Evolutionary conservation across 169 alveolate genomes (phyloP), one percentile per base, ranked within the genome.

Genomic region (Miamiensis avidus): DNA sequence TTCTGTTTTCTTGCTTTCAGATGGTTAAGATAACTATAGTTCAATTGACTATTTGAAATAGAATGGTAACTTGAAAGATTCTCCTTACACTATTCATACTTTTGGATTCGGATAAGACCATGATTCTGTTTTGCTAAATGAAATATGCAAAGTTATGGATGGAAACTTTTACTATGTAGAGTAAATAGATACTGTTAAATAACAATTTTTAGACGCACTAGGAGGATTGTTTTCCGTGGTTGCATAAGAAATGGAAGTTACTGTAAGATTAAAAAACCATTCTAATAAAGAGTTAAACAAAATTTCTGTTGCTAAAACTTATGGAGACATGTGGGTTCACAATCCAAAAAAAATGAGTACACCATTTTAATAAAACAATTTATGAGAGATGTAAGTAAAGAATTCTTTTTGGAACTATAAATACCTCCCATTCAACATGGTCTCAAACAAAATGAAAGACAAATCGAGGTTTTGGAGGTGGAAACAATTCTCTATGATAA

Each of bases 81-180:
- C 0, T 0, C 74, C 31, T 0, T 91, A 76, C 75, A 82, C 91
- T 74, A 76, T 88, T 0, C 92, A 90, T 78, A 76, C 91, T 1
- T 88, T 91, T 65, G 94, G 94, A 34, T 91, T 65, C 83, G 94
- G 94, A n/a, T 0, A 82, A 26, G 88, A 74, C 64, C 93, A 88
- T 78, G 93, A 91, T 74, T 89, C 92, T 29, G 33, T 32, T 28
- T 31, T 91, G 27, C 65, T 91, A 84, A 76, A 81, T 31, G 73
- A 81, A 81, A 84, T 91, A 32, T 83, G 90, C 33, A 82, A 82
- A 28, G 29, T 86, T 30, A 87, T 85, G 75, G 89, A 86, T 81
- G 92, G 92, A 1, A 76, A 88, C 4, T 91, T 91, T 83, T 91
- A 88, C 81, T 84, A 49, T 82, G 81, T 89, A 4, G 89, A 89